Evolutionary conservation across 768 basidiomycete species (phyloP).

Genomic region (Leccinum obscurum): DNA sequence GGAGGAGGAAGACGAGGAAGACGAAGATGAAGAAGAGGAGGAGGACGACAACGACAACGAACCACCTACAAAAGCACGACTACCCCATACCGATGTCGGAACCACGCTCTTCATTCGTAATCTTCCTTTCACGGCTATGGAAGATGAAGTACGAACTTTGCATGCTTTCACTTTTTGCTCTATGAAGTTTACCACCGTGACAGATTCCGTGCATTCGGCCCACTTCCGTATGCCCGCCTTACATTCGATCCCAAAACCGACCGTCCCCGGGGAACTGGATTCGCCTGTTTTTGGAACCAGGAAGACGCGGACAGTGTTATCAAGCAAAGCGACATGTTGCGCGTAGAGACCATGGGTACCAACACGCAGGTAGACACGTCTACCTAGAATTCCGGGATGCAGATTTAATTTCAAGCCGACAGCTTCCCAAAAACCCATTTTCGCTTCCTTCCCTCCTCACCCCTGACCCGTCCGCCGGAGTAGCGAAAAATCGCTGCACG

Average conservation of each 20-base stretch:
- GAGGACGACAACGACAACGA: slow-evolving; percentile 33
- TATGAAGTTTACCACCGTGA: background rate
- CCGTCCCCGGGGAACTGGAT: slow-evolving; percentile 92
- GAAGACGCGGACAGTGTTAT: slow-evolving; percentile 87
- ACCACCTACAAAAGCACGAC: slow-evolving; percentile 57
- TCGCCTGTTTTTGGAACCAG: slow-evolving; percentile 95
- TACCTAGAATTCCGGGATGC: slow-evolving; percentile 12
- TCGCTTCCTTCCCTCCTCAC: slow-evolving; percentile 86
- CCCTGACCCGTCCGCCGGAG: slow-evolving; percentile 85
- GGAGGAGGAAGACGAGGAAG: background rate
- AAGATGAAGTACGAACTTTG: slow-evolving; percentile 88
- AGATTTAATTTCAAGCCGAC: background rate
- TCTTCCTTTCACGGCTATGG: slow-evolving; percentile 87
- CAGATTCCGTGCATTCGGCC: slow-evolving; percentile 87
- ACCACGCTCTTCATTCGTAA: slow-evolving; percentile 95
- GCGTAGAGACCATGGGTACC: slow-evolving; percentile 58
- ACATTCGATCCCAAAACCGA: slow-evolving; percentile 81
- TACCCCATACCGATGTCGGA: slow-evolving; percentile 84
- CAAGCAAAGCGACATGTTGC: slow-evolving; percentile 73
- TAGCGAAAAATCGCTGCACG: slow-evolving; percentile 80
- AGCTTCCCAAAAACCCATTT: slow-evolving; percentile 83
- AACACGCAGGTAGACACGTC: slow-evolving; percentile 30
- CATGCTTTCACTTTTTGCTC: slow-evolving; percentile 38
- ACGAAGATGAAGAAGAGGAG: slow-evolving; percentile 31
- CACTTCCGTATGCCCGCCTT: slow-evolving; percentile 90